Evolutionary conservation across 495 filamentous ascomycete genomes (phyloP), one percentile per base, ranked within the genome.

Genomic region (Xanthoparmelia taractica): DNA sequence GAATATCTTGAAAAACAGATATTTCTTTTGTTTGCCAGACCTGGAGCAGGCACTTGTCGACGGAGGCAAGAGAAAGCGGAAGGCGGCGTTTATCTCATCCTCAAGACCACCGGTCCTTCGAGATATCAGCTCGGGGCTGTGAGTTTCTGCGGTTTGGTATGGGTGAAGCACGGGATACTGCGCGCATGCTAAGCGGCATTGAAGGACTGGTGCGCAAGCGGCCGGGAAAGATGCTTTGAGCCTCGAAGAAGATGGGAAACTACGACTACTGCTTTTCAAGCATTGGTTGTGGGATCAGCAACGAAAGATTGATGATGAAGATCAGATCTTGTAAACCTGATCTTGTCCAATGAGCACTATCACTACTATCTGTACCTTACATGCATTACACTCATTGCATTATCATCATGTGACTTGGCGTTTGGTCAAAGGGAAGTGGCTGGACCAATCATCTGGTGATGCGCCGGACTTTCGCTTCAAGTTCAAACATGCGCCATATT

Each of bases 381-480:
- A 43, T 15, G 5, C 10, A 36, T 13, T 11, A 1, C 25, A 50
- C 47, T 27, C 47, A 27, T 41, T 45, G 36, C 18, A 37, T 60
- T 12, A 10, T 34, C 47, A 60, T 45, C 58, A 37, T 50, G 7
- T 48, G 57, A 59, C 58, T 47, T 47, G 41, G 45, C 59, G 47
- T 54, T 41, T 45, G 15, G 43, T 50, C 23, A 17, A 37, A 34
- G 13, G 10, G 33, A 23, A 5, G 59, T 52, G 59, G 60, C 48
- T 55, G 48, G 60, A 52, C 60, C 36, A 62, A 62, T 62, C 50
- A 62, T 40, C 1, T 3, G 27, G 4, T 17, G 0, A 31, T 33
- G 15, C 50, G 29, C 50, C 50, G 7, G 27, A 4, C 29, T 54
- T 31, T 33, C 29, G 50, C 50, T 54, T 54, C 7, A 10, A 54